Evolutionary conservation across 148 eudicot genomes (phyloP), one percentile per base, ranked within the genome.

Genomic region (Nyssa sinensis): DNA sequence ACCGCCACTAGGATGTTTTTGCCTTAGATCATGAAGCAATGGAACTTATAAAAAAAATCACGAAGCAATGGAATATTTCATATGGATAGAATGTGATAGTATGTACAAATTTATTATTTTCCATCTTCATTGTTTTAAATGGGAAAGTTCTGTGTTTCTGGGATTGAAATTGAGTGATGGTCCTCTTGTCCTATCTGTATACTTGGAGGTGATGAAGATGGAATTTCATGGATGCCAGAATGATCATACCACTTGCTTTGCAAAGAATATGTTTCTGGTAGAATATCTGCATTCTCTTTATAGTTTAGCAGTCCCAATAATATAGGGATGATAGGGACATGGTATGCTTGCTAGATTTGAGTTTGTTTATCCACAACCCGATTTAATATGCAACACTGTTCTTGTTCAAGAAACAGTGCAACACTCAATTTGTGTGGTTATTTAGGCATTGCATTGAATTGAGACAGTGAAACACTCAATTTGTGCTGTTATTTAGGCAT

Each of bases 391-490:
- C 29, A 49, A 47, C 29, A 33, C 37, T 14, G 16, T 31, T 44
- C 12, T 49, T 49, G 34, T 49, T 9, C 58, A 28, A 68, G 60
- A 28, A 49, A 35, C 34, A 28, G 39, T 29, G 60, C 23, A 49
- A 35, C 34, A 28, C 62, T 29, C 28, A 19, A 7, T n/a, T 53
- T 69, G 62, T 49, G 7, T 31, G 29, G 44, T 53, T 53, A 11
- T 37, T 51, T 31, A 68, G 61, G 72, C 61, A 27, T 69, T 30
- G 10, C 13, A 49, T 69, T n/a, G n/a, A n/a, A n/a, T n/a, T n/a
- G 60, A 28, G 28, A 35, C n/a, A n/a, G n/a, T n/a, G n/a, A n/a
- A n/a, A n/a, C 34, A 28, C 62, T 29, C 28, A 19, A 7, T n/a
- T 53, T 69, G 62, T 49, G 7, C n/a, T 21, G 44, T 53, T 53